Base-by-base conservation (phyloP, 257 asterid species). In the Pogostemon cablin region DNA sequence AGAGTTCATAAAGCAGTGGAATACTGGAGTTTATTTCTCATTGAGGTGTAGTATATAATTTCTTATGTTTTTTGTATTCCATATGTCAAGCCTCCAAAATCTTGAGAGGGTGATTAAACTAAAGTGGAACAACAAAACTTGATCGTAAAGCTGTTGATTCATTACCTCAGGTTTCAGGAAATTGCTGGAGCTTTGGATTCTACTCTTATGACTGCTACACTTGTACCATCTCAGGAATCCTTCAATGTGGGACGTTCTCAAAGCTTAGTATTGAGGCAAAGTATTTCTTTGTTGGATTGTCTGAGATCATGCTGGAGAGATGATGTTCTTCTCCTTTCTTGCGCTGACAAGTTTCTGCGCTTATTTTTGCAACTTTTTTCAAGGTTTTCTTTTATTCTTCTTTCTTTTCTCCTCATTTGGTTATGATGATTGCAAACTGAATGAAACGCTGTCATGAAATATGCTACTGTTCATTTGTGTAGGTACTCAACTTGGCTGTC, bases 181-280 rank as follows among this genome's bases (percentile, higher is more conserved):
- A 91, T 95, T 68, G 99, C 98, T 5, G 96, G 98, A 76, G 86
- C 90, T 79, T 77, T 95, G 88, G 99, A 95, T 87, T 88, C 97
- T 75, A 88, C 90, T 57, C 96, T 95, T 65, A 68, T 69, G 85
- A 82, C 72, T 75, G 67, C 88, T 75, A 75, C 87, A 38, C 90
- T 95, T 42, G 81, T 56, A 44, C 82, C 84, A 9, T 75, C 86
- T 76, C 84, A 78, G 73, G 85, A 72, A 77, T 67, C 79, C 60
- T 68, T 85, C 20, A 82, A 83, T 72, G 75, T 71, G 72, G 81
- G 77, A 71, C 69, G 66, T 62, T 82, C 92, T 80, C 83, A 77
- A 68, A 81, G 64, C 56, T 81, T 91, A 53, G 79, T 81, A 61
- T 79, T 95, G 77, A 88, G 80, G 86, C 96, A 95, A 81, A 91